These are phyloP conservation scores for Pythium pyrilobum DNA, from an alignment of 352 stramenopile genomes.

Conservation along the genomic window DNA sequence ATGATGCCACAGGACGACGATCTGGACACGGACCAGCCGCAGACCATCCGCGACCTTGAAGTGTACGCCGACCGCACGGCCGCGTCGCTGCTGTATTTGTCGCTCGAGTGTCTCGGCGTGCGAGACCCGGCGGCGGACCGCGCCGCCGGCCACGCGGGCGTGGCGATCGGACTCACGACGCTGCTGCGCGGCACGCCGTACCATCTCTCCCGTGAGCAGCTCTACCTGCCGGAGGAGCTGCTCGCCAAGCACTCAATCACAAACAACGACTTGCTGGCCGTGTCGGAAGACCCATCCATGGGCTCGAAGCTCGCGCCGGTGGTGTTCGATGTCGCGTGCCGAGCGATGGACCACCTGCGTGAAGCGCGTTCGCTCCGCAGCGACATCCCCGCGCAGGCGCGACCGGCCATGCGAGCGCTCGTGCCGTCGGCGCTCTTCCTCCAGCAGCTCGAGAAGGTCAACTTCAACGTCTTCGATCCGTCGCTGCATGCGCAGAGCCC, in stretches of 20 bases:
- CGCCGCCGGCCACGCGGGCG: conserved; percentile 78
- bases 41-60: conserved; percentile 72
- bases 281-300: conserved; percentile 44
- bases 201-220: conserved; percentile 58
- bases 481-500: conserved; percentile 49
- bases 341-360: conserved; percentile 77
- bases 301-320: conserved; percentile 74
- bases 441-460: conserved; percentile 58
- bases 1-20: conserved; percentile 56
- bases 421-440: conserved; percentile 63
- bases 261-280: conserved; percentile 50
- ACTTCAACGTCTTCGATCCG: conserved; percentile 77
- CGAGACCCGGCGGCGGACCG: conserved; percentile 68
- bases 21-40: conserved; percentile 72
- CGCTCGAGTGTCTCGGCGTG: conserved; percentile 80
- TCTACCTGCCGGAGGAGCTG: conserved; percentile 80
- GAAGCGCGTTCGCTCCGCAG: conserved; percentile 51
- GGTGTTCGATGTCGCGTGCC: conserved; percentile 86
- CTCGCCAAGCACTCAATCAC: conserved; percentile 65
- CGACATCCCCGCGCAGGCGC: conserved; percentile 43
- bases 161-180: conserved; percentile 82
- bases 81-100: conserved; percentile 87
- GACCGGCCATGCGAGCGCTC: conserved; percentile 63
- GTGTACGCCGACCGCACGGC: conserved; percentile 86
- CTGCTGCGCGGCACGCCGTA: conserved; percentile 72